Evolutionary conservation across 2,329 filamentous ascomycete genomes (phyloP).

Genomic region (Colletotrichum sp.): DNA sequence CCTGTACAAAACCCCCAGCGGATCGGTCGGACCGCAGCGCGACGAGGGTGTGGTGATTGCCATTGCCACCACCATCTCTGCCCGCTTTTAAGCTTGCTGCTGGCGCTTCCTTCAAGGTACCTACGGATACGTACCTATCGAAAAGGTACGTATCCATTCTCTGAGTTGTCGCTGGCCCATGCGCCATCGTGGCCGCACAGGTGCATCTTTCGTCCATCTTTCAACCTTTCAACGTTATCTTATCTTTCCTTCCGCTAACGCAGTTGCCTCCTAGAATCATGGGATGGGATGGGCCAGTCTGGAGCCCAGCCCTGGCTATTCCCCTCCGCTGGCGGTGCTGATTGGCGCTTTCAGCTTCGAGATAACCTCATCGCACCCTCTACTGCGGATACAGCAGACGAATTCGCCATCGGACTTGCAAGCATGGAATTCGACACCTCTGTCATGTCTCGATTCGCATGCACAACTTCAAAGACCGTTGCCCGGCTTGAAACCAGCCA

Average conservation of each 20-base stretch:
- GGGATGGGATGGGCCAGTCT: background rate
- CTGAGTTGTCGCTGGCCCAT: background rate
- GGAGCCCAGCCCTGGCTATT: background rate
- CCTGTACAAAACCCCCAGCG: constrained; percentile 5
- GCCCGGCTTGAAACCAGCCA: background rate
- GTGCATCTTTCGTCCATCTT: background rate
- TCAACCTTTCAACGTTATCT: constrained; percentile 1
- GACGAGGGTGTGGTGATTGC: background rate
- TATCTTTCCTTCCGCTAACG: background rate
- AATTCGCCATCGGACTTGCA: background rate
- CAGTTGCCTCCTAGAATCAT: background rate
- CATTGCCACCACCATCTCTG: background rate
- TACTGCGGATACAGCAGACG: background rate
- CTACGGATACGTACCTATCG: background rate
- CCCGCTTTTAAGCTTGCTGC: constrained; percentile 3
- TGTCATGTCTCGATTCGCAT: background rate
- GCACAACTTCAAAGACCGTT: background rate
- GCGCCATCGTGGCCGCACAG: background rate
- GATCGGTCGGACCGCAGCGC: constrained; percentile 1
- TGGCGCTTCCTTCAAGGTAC: background rate
- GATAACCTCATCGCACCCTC: background rate
- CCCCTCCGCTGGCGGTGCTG: background rate
- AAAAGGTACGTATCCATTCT: background rate
- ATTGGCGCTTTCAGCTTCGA: background rate
- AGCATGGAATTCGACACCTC: background rate